Evolutionary conservation across 371 early-diverging fungal species (phyloP), one percentile per base, ranked within the genome.

Genomic region (Coemansia sp.): DNA sequence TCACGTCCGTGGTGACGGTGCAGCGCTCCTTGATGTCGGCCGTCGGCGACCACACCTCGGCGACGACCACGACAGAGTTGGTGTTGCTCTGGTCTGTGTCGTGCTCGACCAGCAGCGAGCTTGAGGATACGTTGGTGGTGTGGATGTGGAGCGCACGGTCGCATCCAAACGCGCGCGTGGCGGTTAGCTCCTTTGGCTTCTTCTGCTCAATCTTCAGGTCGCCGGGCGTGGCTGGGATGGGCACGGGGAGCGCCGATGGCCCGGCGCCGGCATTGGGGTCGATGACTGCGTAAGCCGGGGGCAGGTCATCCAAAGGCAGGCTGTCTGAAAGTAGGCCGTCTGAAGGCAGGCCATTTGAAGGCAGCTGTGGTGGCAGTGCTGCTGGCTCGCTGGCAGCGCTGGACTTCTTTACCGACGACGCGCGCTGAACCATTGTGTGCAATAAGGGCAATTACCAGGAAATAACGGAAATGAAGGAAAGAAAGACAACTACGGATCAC

Each of bases 121-220:
- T 63, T 10, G 46, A 32, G 2, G 55, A 44, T 1, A 72, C n/a
- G 9, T 47, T 50, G 50, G 31, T 62, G 33, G 72, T 52, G 37
- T 52, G 63, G 5, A 75, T 40, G 32, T 42, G 51, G 33, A 75
- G 50, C n/a, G 71, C 60, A 11, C 64, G 72, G 48, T 66, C 59
- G 16, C 63, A 56, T 2, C 42, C 24, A 24, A 69, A 56, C n/a
- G 18, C 50, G 34, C 43, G 55, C 48, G 60, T 55, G 1, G 59
- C 62, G 0, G 50, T 44, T 31, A 66, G 59, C 37, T 65, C 66
- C 18, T 55, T 55, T 38, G 70, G 52, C 24, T 18, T 55, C 31
- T 31, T 66, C 47, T 47, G 33, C 11, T 55, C 60, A 6, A 71
- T 29, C 16, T 50, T 59, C 7, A 59, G 38, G 11, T 58, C 62